phyloP scores from a whole-genome alignment of 2,329 filamentous ascomycete genomes.

The Fusarium redolens region DNA sequence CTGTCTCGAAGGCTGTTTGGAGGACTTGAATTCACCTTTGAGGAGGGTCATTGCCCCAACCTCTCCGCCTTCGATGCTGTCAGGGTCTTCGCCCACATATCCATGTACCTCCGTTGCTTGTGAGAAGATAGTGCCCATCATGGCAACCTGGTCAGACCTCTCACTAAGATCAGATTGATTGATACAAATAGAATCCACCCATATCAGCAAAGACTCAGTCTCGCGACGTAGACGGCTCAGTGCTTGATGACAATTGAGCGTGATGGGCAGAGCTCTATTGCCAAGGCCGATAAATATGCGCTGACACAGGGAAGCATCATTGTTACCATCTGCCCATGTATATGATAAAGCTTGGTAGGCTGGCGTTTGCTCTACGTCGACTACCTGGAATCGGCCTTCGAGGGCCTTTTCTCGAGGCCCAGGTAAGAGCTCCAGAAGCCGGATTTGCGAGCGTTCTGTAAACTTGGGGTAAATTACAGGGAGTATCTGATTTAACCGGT shows the following conservation, averaged over 20 bases:
- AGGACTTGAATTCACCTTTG: not conserved
- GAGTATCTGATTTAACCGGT: slow-evolving; percentile 4
- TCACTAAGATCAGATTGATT: slow-evolving; percentile 20
- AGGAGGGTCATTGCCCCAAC: slow-evolving; percentile 1
- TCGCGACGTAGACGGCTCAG: slow-evolving; percentile 4
- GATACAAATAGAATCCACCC: slow-evolving; percentile 30
- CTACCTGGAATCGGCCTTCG: slow-evolving; percentile 12
- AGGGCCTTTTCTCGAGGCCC: slow-evolving; percentile 4
- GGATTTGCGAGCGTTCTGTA: not conserved
- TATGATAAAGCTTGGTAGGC: slow-evolving; percentile 26
- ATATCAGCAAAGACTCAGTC: slow-evolving; percentile 1
- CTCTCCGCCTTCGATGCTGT: not conserved
- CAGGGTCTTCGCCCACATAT: slow-evolving; percentile 17
- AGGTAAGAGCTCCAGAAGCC: slow-evolving; percentile 18
- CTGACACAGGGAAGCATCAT: slow-evolving; percentile 17
- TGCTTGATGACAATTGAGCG: slow-evolving; percentile 19
- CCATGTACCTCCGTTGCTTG: slow-evolving; percentile 12
- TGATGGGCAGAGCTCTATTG: slow-evolving; percentile 23
- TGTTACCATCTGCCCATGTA: slow-evolving; percentile 19
- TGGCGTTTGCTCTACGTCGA: not conserved
- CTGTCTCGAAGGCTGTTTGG: not conserved
- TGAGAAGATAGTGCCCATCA: slow-evolving; percentile 26
- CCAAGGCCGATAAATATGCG: slow-evolving; percentile 24
- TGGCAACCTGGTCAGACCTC: slow-evolving; percentile 21
- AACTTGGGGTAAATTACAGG: slow-evolving; percentile 16